Percentiles rank a stretch among this genome's conserved stretches.
phyloP scores from a whole-genome alignment of 2,329 filamentous ascomycete species.

The Fusarium foetens region DNA sequence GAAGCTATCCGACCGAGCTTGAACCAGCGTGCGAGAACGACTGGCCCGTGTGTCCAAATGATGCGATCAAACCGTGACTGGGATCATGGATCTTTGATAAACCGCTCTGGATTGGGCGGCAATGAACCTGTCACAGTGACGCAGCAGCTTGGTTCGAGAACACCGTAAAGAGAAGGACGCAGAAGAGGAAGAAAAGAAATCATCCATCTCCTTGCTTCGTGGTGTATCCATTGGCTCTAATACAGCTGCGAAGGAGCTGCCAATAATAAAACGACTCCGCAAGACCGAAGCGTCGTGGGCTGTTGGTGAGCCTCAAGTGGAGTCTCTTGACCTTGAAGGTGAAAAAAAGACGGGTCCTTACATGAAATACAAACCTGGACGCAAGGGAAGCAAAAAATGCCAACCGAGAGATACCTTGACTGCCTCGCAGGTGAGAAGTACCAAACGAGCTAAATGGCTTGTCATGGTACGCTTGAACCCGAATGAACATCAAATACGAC shows the following conservation, averaged over 20 bases:
- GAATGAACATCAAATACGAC: slow-evolving; percentile 3
- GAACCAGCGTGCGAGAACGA: slow-evolving; percentile 42
- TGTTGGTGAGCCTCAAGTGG: slow-evolving; percentile 40
- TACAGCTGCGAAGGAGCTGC: background rate
- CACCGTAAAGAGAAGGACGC: background rate
- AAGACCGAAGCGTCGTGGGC: slow-evolving; percentile 23
- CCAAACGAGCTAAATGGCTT: slow-evolving; percentile 6
- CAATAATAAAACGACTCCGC: slow-evolving; percentile 12
- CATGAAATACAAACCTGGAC: slow-evolving; percentile 6
- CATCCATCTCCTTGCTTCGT: background rate
- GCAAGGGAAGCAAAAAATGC: slow-evolving; percentile 1
- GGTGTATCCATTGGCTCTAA: background rate
- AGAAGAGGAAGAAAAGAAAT: background rate
- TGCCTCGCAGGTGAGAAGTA: slow-evolving; percentile 9
- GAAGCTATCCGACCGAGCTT: slow-evolving; percentile 17
- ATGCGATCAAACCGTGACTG: slow-evolving; percentile 31
- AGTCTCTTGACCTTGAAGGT: slow-evolving; percentile 22
- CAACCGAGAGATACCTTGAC: slow-evolving; percentile 3
- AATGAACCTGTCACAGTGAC: slow-evolving; percentile 1
- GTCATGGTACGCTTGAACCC: background rate
- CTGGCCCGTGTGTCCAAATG: slow-evolving; percentile 43
- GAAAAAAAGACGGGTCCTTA: slow-evolving; percentile 17
- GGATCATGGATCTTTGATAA: slow-evolving; percentile 31
- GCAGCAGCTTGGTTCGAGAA: slow-evolving; percentile 17
- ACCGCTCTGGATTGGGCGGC: background rate